Evolutionary conservation across 768 basidiomycete species (phyloP).

Genomic region (Auriculariales sp.): DNA sequence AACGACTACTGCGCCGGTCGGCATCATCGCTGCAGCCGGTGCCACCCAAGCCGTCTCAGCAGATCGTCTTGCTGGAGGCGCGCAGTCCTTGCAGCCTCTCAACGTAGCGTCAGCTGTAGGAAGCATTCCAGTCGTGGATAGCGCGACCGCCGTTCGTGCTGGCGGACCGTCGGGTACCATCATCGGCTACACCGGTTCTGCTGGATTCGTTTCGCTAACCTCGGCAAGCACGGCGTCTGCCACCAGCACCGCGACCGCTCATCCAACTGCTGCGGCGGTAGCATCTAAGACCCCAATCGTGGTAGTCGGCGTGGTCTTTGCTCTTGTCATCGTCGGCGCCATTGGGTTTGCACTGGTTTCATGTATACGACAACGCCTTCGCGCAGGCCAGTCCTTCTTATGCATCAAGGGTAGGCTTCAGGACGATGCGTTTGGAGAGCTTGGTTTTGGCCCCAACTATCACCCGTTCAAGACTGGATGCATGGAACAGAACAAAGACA

Average conservation of each 20-base stretch:
- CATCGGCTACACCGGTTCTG: background rate
- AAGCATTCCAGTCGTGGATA: no score
- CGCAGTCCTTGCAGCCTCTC: no score
- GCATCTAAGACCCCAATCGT: background rate
- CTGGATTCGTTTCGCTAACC: background rate
- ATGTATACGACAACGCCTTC: background rate
- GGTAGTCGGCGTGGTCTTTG: background rate
- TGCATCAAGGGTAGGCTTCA: background rate
- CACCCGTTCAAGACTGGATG: background rate
- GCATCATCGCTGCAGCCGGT: no score
- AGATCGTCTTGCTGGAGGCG: no score
- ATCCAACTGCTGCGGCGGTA: background rate
- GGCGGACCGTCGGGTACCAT: background rate
- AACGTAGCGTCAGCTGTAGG: no score
- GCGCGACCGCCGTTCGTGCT: no score
- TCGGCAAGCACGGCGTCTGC: background rate
- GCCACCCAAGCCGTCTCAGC: no score
- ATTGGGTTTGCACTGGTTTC: background rate
- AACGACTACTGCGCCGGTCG: no score
- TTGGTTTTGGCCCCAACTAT: background rate
- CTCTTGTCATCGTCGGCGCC: background rate
- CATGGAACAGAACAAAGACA: background rate
- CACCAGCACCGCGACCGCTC: background rate
- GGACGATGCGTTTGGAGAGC: background rate
- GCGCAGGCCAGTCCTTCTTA: background rate